Base-by-base conservation (phyloP, 768 basidiomycete genomes). In the Lepiota brunneoincarnata region DNA sequence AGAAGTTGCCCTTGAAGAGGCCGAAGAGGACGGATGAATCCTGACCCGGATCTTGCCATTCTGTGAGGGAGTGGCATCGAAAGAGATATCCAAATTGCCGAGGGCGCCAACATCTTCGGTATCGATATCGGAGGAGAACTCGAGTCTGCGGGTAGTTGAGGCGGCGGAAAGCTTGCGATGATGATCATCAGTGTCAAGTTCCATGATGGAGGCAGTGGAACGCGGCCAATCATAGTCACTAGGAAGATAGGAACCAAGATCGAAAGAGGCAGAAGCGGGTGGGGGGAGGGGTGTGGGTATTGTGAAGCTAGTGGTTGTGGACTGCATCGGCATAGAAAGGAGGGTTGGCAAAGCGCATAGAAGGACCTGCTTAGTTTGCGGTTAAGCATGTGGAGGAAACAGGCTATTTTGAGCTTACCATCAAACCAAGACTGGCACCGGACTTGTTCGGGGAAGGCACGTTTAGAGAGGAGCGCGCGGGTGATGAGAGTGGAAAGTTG, bases 281-380 rank as follows among this genome's bases (percentile, higher is more conserved):
- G 75, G 59, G 21, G 76, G 68, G 53, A 75, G 68, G 15, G 81
- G 70, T 24, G 76, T 69, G 21, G 85, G 79, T 54, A 83, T 68
- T 21, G 81, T 76, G 65, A 86, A 83, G 58, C 75, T 75, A 42
- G 80, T 76, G 21, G 79, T 61, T 15, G 77, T 61, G 18, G 77
- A 72, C 57, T 84, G 82, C 57, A 82, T 71, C 46, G 85, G 79
- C 71, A 88, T 74, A 18, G 88, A 84, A 49, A 91, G 77, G 40
- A 91, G 77, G 18, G 84, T 81, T 14, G 89, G 89, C 23, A 91
- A 77, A 2, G 87, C 87, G 61, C 87, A 91, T 40, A 91, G 76
- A 42, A 91, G 78, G 61, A 88, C 87, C 83, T 89, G 75, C 44
- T 54, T 51, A 37, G 53, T 34, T 11, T 31, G 45, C 35, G 39